Evolutionary conservation across 2,329 filamentous ascomycete genomes (phyloP), one percentile per base, ranked within the genome.

Genomic region (Neonectria faginata): DNA sequence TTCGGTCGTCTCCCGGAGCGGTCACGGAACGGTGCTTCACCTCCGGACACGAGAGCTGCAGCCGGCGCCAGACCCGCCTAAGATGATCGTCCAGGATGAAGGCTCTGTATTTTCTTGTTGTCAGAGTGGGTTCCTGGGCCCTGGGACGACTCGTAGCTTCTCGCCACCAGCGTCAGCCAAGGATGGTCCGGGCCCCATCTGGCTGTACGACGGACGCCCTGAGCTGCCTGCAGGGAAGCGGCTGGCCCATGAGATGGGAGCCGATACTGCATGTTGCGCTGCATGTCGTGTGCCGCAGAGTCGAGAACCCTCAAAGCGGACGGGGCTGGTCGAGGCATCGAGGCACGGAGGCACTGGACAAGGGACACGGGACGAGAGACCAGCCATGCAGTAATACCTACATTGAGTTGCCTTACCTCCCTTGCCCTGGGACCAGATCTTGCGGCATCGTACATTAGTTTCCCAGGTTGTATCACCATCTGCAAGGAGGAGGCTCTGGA

Each of bases 371-470:
- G 52, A 20, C 41, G 41, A 47, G 42, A 29, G 60, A 63, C 60
- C 31, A 55, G 52, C 31, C 42, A 63, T 60, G 68, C 39, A 42
- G 39, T 59, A 66, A 67, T 64, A 65, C 65, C 31, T 58, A 50
- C 61, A 58, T 65, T 61, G 59, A 55, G 66, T 67, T 67, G 68
- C 60, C 60, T 61, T 67, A 64, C 69, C 65, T 70, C 64, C 64
- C 68, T 36, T 52, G 66, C 64, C 68, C 68, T 66, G 61, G 70
- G 51, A 71, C 72, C 56, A 74, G 72, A 74, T 74, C 72, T 71
- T 58, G 67, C 68, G 70, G 72, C 67, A 74, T 72, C 67, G 61
- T 67, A 67, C 70, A 69, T 71, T 72, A 65, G 64, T 58, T 59
- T 62, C 31, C 60, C 65, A 63, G 55, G 55, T 51, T 64, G 67